Percentiles rank a stretch among this genome's conserved stretches.
Conservation (phyloP, 257 asterid genomes). For the Gentiana macrophylla region DNA sequence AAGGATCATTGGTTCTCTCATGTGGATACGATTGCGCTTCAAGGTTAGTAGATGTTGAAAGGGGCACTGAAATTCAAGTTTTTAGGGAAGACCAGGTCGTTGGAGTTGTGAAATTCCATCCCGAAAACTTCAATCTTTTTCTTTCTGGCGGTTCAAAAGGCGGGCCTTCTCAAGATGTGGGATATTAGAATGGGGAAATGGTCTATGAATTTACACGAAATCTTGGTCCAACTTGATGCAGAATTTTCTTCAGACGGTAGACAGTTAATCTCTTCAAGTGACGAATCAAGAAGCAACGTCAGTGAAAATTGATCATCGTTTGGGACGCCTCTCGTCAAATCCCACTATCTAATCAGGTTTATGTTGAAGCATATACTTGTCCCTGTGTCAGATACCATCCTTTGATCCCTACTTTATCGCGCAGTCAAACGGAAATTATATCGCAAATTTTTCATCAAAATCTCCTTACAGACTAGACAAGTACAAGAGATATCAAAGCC, state of each 20-base stretch:
- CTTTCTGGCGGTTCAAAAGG: constrained; percentile 88
- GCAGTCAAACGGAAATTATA: constrained; percentile 89
- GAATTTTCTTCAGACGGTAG: constrained; percentile 71
- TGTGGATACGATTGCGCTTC: constrained; percentile 94
- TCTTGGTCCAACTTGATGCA: constrained; percentile 67
- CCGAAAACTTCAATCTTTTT: constrained; percentile 54
- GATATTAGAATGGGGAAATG: constrained; percentile 61
- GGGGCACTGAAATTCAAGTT: constrained; percentile 45
- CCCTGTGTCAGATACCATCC: constrained; percentile 74
- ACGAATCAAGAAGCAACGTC: constrained; percentile 64
- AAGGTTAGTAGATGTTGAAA: constrained; percentile 73
- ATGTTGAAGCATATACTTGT: constrained; percentile 83
- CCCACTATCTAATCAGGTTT: constrained; percentile 89
- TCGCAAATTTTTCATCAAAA: constrained; percentile 62
- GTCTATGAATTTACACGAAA: constrained; percentile 37
- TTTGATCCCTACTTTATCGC: constrained; percentile 67
- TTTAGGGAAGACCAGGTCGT: constrained; percentile 81
- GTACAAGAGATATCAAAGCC: constrained; percentile 67
- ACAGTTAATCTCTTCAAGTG: constrained; percentile 67
- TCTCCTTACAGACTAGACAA: constrained; percentile 73
- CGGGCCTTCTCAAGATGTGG: constrained; percentile 75
- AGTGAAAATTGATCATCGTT: constrained; percentile 76
- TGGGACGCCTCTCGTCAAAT: constrained; percentile 85
- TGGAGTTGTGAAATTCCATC: constrained; percentile 68
- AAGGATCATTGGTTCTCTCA: constrained; percentile 62